Conservation (phyloP, 805 yeast species). For the Yamadazyma takamatsuzukensis region DNA sequence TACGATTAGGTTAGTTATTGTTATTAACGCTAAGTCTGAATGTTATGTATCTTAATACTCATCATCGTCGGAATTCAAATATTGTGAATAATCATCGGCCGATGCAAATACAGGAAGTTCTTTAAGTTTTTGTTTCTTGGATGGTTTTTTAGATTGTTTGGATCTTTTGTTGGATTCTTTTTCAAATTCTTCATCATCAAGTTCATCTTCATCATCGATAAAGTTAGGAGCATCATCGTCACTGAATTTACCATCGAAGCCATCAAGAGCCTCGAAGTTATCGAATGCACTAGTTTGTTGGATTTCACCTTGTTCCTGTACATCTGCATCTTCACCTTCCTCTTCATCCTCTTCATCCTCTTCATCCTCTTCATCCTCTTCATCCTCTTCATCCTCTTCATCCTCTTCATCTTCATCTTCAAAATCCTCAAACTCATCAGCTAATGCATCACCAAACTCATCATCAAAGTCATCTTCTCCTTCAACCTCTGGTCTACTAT, state of each 20-base stretch:
- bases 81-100: slow-evolving; percentile 80
- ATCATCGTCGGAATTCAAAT: slow-evolving; percentile 64
- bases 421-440: slow-evolving; percentile 38
- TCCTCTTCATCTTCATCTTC: slow-evolving; percentile 43
- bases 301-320: too few species aligned
- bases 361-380: slow-evolving; percentile 22
- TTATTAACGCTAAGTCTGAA: slow-evolving; percentile 1
- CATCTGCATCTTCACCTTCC: slow-evolving; percentile 18
- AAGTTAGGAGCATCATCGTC: slow-evolving; percentile 9
- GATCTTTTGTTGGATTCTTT: slow-evolving; percentile 17
- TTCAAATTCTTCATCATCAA: slow-evolving; percentile 23
- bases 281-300: not conserved
- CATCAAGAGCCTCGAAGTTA: not conserved
- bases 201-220: slow-evolving; percentile 33
- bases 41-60: slow-evolving; percentile 18
- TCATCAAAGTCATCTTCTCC: slow-evolving; percentile 33
- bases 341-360: slow-evolving; percentile 3
- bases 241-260: slow-evolving; percentile 2
- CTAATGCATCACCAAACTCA: slow-evolving; percentile 45
- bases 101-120: slow-evolving; percentile 83
- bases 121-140: slow-evolving; percentile 56
- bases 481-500: slow-evolving; percentile 69
- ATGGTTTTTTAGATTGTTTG: slow-evolving; percentile 26
- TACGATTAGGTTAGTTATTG: too few species aligned
- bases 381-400: slow-evolving; percentile 24